Conservation (phyloP, 352 stramenopile genomes). For the Phytophthora tentaculata region DNA sequence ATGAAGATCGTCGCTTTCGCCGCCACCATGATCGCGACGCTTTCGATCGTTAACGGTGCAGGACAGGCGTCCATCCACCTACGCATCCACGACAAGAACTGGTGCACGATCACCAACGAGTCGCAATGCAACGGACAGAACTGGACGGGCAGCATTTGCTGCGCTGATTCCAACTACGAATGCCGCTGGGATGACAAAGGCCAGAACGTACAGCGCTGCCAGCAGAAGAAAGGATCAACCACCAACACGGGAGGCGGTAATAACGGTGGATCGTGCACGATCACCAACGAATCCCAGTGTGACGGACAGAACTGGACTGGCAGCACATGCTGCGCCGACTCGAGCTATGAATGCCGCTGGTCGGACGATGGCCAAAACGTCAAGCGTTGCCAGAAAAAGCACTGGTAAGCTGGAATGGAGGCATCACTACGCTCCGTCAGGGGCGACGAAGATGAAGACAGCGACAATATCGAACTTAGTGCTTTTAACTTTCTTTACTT, state of each 20-base stretch:
- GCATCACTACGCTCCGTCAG: background rate
- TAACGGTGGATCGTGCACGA: constrained; percentile 17
- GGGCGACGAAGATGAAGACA: background rate
- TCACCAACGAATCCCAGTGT: constrained; percentile 29
- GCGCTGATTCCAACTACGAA: constrained; percentile 39
- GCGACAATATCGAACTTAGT: background rate
- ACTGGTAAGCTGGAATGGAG: background rate
- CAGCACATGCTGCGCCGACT: constrained; percentile 26
- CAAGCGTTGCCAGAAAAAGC: constrained; percentile 25
- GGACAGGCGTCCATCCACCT: constrained; percentile 20
- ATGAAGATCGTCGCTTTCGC: constrained; percentile 24
- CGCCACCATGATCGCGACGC: background rate
- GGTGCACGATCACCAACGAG: constrained; percentile 18
- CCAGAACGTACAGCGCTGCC: constrained; percentile 39
- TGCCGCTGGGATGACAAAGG: constrained; percentile 43
- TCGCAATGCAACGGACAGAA: constrained; percentile 28
- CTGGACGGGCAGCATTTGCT: constrained; percentile 45
- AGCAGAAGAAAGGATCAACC: constrained; percentile 25
- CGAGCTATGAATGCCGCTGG: constrained; percentile 29
- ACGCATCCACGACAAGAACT: constrained; percentile 14
- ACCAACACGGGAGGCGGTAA: background rate
- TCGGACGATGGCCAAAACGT: constrained; percentile 23
- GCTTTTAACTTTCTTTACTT: background rate
- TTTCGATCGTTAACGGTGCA: constrained; percentile 7
- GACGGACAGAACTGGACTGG: constrained; percentile 29